phyloP scores from a whole-genome alignment of 163 green algal species.

The Smithsoniella earleae region DNA sequence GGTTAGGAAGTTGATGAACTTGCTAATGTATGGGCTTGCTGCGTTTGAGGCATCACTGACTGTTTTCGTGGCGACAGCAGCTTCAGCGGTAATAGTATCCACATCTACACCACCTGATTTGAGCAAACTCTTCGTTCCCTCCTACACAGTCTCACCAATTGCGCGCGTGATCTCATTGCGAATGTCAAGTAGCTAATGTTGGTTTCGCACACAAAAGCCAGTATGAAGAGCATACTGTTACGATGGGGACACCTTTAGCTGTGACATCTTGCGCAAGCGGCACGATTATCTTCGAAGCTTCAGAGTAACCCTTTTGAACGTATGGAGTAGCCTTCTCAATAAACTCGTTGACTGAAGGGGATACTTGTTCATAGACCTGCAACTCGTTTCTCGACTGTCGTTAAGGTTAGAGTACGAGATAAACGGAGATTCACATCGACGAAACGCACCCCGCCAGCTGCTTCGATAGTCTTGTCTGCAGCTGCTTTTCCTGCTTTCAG shows the following conservation, averaged over 20 bases:
- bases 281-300: not conserved
- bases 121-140: conserved; percentile 17
- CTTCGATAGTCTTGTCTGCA: not conserved
- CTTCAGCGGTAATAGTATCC: not conserved
- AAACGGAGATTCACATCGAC: not conserved
- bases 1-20: conserved; percentile 29
- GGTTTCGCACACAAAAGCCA: too few relatives aligned
- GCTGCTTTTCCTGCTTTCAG: conserved; percentile 22
- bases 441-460: not conserved
- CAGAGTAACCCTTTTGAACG: not conserved
- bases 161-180: too few relatives aligned
- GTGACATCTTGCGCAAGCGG: conserved; percentile 8
- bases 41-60: not conserved
- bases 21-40: not conserved
- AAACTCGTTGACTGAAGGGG: not conserved
- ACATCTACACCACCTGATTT: conserved; percentile 15
- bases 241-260: conserved; percentile 19
- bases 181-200: too few relatives aligned
- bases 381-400: too few relatives aligned
- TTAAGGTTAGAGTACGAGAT: too few relatives aligned
- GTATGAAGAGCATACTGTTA: not conserved
- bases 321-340: conserved; percentile 25
- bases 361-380: conserved; percentile 21
- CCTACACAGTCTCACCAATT: too few relatives aligned
- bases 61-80: not conserved